Evolutionary conservation across 345 rosid species (phyloP).

Genomic region (Gossypium mustelinum): DNA sequence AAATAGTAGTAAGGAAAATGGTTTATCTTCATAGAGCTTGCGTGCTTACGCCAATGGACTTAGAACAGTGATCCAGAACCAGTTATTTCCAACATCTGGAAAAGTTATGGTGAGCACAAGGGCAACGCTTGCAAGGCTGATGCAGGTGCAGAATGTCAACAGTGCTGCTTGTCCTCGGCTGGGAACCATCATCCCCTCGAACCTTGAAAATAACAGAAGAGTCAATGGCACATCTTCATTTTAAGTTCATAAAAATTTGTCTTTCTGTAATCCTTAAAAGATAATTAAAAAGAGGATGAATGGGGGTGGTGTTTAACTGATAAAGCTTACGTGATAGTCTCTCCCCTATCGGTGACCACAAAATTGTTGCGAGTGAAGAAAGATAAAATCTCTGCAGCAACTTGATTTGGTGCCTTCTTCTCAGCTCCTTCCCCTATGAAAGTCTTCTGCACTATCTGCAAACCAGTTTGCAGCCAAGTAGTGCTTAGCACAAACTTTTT

Average conservation of each 20-base stretch:
- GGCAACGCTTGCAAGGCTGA: slow-evolving; percentile 89
- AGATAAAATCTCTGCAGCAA: slow-evolving; percentile 84
- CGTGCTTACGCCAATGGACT: slow-evolving; percentile 87
- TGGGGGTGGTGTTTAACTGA: neutral
- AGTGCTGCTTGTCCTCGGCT: slow-evolving; percentile 91
- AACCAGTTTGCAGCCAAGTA: neutral
- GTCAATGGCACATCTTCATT: neutral
- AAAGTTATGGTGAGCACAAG: slow-evolving; percentile 83
- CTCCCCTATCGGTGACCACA: slow-evolving; percentile 73
- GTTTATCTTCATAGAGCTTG: neutral
- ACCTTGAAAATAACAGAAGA: slow-evolving; percentile 34
- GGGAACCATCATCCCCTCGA: slow-evolving; percentile 86
- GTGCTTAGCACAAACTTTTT: neutral
- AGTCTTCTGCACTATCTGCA: slow-evolving; percentile 84
- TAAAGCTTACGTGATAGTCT: slow-evolving; percentile 68
- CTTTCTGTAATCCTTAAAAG: neutral
- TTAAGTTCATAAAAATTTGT: neutral
- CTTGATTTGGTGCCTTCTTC: slow-evolving; percentile 56
- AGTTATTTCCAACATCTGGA: slow-evolving; percentile 83
- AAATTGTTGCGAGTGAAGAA: slow-evolving; percentile 89
- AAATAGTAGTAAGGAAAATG: neutral
- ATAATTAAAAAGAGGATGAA: neutral
- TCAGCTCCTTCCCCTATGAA: slow-evolving; percentile 53
- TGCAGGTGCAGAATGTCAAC: slow-evolving; percentile 91
- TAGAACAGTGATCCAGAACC: slow-evolving; percentile 75